Evolutionary conservation across 1,284 basidiomycete species (phyloP).

Genomic region (Xanthoconium separans): DNA sequence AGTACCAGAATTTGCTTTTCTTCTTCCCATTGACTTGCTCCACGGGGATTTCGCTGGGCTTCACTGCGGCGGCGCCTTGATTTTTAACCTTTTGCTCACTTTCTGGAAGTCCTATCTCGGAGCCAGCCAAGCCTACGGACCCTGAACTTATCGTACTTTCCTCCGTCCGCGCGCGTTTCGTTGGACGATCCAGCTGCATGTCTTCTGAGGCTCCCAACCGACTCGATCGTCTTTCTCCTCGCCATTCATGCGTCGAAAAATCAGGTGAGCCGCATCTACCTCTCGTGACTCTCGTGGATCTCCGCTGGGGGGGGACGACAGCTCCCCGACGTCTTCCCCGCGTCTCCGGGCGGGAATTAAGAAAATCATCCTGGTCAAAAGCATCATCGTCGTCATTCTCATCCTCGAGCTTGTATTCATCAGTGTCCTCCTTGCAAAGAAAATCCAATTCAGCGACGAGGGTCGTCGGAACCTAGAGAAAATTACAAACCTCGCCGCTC

Average conservation of each 20-base stretch:
- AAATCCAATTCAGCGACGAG: conserved; percentile 20
- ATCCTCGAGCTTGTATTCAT: conserved; percentile 65
- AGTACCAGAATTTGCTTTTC: conserved; percentile 80
- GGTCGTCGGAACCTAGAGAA: conserved; percentile 6
- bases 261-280: conserved; percentile 54
- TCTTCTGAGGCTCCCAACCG: conserved; percentile 59
- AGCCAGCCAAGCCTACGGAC: conserved; percentile 37
- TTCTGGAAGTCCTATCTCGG: conserved; percentile 35
- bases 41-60: conserved; percentile 65
- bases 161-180: conserved; percentile 70
- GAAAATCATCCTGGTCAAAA: conserved; percentile 49
- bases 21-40: conserved; percentile 74
- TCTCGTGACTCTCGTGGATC: conserved; percentile 57
- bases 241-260: conserved; percentile 57
- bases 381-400: conserved; percentile 64
- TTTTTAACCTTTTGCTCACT: conserved; percentile 30
- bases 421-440: conserved; percentile 53
- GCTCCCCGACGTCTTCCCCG: conserved; percentile 34
- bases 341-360: conserved; percentile 41
- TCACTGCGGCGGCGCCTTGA: conserved; percentile 58
- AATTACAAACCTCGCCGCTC: conserved; percentile 56
- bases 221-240: conserved; percentile 70
- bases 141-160: conserved; percentile 64
- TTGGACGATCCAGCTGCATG: conserved; percentile 45
- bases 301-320: conserved; percentile 45